Evolutionary conservation across 768 basidiomycete genomes (phyloP).

Genomic region (Xerocomus potaroensis): DNA sequence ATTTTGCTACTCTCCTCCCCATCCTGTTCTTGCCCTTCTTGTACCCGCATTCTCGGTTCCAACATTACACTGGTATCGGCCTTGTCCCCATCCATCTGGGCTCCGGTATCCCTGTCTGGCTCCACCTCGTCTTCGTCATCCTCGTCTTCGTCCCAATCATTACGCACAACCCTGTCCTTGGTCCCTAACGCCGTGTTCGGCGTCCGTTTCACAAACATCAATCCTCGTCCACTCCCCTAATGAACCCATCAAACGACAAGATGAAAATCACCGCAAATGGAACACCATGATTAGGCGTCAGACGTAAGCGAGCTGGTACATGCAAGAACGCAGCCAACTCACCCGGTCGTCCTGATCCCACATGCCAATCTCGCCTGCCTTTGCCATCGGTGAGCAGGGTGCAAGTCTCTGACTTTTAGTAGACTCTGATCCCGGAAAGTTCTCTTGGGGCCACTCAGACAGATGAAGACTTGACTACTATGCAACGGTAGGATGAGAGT

Average conservation of each 20-base stretch:
- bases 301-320: slow-evolving; percentile 13
- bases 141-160: slow-evolving; percentile 60
- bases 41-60: neutral
- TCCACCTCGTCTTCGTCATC: slow-evolving; percentile 20
- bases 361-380: slow-evolving; percentile 5
- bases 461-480: neutral
- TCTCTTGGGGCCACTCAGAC: neutral
- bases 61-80: neutral
- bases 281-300: neutral
- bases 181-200: neutral
- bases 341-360: slow-evolving; percentile 20
- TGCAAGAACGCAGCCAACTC: neutral
- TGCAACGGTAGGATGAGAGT: too few species aligned
- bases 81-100: neutral
- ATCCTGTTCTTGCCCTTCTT: slow-evolving; percentile 5
- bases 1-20: slow-evolving; percentile 43
- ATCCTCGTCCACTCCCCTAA: slow-evolving; percentile 6
- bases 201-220: slow-evolving; percentile 1
- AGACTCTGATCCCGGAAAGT: neutral
- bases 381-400: slow-evolving; percentile 16
- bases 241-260: neutral
- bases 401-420: neutral
- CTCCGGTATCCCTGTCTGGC: neutral
- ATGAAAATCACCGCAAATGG: neutral
- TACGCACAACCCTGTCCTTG: slow-evolving; percentile 27